Evolutionary conservation across 495 filamentous ascomycete genomes (phyloP), one percentile per base, ranked within the genome.

Genomic region (Lentithecium fluviatile): DNA sequence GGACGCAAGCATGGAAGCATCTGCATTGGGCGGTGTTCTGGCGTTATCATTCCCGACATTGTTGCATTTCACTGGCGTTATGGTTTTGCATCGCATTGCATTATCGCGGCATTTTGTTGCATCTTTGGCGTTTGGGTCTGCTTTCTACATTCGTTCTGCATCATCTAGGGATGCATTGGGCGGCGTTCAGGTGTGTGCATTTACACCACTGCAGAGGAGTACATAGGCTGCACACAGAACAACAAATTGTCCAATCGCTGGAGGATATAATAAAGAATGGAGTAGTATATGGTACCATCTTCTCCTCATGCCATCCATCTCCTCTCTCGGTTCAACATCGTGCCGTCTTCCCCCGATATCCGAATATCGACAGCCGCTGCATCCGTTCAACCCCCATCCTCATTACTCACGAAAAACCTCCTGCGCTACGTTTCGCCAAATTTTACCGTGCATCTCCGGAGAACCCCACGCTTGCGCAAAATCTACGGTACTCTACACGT

Each of bases 171-270:
- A 40, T 58, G 58, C 58, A 61, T 61, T 61, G 50, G 58, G 58
- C 58, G 58, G 58, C 50, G 58, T 48, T 48, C 32, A 2, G 38
- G 49, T 2, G 36, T 47, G 47, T 54, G 58, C 58, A 61, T 61
- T 61, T 61, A 61, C 58, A 61, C 25, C 12, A 1, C 13, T n/a
- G 38, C 26, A 6, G 46, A 52, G n/a, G n/a, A n/a, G n/a, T 51
- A 45, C 48, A 46, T 43, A 15, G 19, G 23, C 12, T 34, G 34
- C 26, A 46, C 21, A 42, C 45, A 40, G 10, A 19, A 6, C 36
- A 7, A 25, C n/a, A 8, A 2, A 62, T 20, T 53, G 10, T 25
- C 43, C 29, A 43, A 20, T 15, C 19, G 38, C 12, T 6, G 24
- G 10, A 29, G 52, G 45, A 60, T 46, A 52, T 60, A 56, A 42